Percentiles rank a stretch among this genome's conserved stretches.
Evolutionary conservation across 768 basidiomycete genomes (phyloP).

Genomic region (Boletus pseudo-olivaceus): DNA sequence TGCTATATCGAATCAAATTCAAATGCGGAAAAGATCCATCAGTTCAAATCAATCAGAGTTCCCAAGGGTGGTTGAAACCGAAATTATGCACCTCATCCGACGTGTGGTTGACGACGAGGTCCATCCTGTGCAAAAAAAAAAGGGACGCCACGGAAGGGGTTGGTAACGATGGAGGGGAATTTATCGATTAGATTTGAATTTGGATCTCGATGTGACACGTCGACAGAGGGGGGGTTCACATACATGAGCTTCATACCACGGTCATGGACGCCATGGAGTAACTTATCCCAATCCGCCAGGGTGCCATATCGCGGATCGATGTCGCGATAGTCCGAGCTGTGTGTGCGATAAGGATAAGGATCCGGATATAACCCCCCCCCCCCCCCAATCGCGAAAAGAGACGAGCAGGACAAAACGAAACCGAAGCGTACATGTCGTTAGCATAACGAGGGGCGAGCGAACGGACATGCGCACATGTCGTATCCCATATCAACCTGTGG

Average conservation of each 20-base stretch:
- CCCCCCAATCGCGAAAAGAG: neutral
- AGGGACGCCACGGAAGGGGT: conserved; percentile 4
- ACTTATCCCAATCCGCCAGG: conserved; percentile 54
- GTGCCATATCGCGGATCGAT: conserved; percentile 67
- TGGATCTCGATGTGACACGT: conserved; percentile 15
- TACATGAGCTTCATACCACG: conserved; percentile 71
- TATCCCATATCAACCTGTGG: conserved; percentile 74
- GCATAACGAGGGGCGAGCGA: neutral
- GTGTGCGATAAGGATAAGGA: conserved; percentile 6
- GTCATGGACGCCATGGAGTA: conserved; percentile 51
- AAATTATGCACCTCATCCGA: conserved; percentile 50
- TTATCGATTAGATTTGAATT: neutral
- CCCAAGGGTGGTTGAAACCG: neutral
- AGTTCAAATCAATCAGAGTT: neutral
- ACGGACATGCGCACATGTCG: conserved; percentile 49
- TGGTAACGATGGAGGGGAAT: no score
- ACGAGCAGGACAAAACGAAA: neutral
- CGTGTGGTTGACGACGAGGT: conserved; percentile 73
- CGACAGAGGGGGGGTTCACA: conserved; percentile 18
- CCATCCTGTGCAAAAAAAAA: conserved; percentile 50
- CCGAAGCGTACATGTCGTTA: neutral
- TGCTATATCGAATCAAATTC: conserved; percentile 40
- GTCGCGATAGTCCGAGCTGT: conserved; percentile 60
- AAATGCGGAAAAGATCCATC: neutral
- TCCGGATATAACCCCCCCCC: no score